Percentiles rank a stretch among this genome's conserved stretches.
Evolutionary conservation across 495 filamentous ascomycete species (phyloP).

Genomic region (Xylaria scruposa): DNA sequence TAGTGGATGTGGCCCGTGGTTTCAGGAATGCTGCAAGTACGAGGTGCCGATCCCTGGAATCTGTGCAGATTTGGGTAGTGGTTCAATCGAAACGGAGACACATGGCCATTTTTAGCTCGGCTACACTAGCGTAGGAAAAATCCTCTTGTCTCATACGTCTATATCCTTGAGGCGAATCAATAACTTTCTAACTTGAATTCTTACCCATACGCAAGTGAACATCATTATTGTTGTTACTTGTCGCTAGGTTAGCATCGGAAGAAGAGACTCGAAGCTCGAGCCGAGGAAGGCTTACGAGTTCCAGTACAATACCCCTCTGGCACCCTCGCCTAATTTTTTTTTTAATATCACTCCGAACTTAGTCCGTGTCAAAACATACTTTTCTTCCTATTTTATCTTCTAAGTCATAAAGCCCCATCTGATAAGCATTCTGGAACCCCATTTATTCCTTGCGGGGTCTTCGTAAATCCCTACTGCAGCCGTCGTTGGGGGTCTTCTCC

Average conservation of each 20-base stretch:
- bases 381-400: not conserved
- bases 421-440: not conserved
- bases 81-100: not conserved
- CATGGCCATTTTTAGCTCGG: conserved; percentile 4
- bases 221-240: not conserved
- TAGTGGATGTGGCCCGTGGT: not conserved
- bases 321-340: not conserved
- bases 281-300: not conserved
- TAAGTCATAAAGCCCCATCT: not conserved
- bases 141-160: not conserved
- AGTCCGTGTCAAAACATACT: not conserved
- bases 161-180: not conserved
- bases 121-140: conserved; percentile 1
- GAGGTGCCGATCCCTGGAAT: not conserved
- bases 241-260: not conserved
- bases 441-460: not conserved
- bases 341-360: not conserved
- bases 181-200: not conserved
- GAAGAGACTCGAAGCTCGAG: not conserved
- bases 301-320: not conserved
- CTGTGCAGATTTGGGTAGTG: conserved; percentile 4
- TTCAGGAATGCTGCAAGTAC: not conserved
- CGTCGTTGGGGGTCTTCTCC: conserved; percentile 3
- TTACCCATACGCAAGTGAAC: not conserved
- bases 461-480: conserved; percentile 1